Evolutionary conservation across 73 alveolate genomes (phyloP).

Genomic region (Symbiodinium natans): DNA sequence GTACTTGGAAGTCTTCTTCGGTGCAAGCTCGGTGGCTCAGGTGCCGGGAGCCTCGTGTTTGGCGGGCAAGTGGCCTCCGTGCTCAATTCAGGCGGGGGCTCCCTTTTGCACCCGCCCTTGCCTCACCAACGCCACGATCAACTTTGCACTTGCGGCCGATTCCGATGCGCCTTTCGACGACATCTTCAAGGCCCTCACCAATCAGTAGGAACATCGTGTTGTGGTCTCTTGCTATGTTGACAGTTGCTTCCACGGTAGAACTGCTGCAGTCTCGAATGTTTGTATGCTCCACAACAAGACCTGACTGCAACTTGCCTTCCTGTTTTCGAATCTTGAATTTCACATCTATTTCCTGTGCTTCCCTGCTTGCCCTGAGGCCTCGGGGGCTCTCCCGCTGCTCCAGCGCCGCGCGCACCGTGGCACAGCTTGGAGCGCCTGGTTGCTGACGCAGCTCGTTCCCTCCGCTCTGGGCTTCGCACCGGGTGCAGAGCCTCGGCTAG

Average conservation of each 20-base stretch:
- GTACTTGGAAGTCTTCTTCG: too few relatives aligned
- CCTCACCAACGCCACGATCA: constrained; percentile 55
- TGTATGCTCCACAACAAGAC: too few relatives aligned
- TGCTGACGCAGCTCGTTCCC: neutral
- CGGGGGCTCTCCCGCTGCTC: neutral
- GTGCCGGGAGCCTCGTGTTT: neutral
- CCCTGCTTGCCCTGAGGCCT: too few relatives aligned
- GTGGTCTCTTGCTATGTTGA: too few relatives aligned
- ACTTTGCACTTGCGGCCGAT: constrained; percentile 56
- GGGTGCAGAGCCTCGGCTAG: neutral
- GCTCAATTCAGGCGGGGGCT: constrained; percentile 25
- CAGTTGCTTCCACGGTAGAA: too few relatives aligned
- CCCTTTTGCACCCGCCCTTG: constrained; percentile 90
- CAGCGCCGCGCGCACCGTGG: constrained; percentile 31
- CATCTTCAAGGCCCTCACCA: constrained; percentile 20
- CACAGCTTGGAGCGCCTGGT: neutral
- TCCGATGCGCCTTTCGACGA: constrained; percentile 75
- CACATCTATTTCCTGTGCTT: too few relatives aligned
- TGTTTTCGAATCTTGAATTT: too few relatives aligned
- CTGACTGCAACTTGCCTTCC: too few relatives aligned
- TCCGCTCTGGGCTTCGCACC: constrained; percentile 60
- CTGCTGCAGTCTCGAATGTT: too few relatives aligned
- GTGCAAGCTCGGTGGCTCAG: too few relatives aligned
- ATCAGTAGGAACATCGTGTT: too few relatives aligned
- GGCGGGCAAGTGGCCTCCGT: neutral